Evolutionary conservation across 2,329 filamentous ascomycete species (phyloP).

Genomic region (Aspergillus piperis): DNA sequence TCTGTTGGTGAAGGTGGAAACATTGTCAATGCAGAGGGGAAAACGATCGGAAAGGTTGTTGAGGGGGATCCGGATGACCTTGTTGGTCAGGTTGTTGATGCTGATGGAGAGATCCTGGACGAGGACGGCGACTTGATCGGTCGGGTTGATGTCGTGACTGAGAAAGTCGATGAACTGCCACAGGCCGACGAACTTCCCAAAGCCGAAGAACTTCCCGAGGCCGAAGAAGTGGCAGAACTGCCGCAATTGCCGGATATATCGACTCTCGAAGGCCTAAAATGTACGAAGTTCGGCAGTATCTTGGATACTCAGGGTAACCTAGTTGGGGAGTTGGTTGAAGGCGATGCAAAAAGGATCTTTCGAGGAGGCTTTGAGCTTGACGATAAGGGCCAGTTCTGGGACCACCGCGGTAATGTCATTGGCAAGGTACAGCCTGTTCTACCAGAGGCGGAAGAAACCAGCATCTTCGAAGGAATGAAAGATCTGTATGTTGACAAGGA

Average conservation of each 20-base stretch:
- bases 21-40: constrained; percentile 39
- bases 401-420: constrained; percentile 63
- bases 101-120: constrained; percentile 34
- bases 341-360: constrained; percentile 63
- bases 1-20: constrained; percentile 40
- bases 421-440: constrained; percentile 56
- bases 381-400: constrained; percentile 64
- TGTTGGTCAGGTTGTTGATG: constrained; percentile 42
- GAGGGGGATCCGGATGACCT: constrained; percentile 46
- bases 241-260: constrained; percentile 32
- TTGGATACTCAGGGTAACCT: constrained; percentile 48
- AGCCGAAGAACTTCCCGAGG: no score
- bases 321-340: constrained; percentile 61
- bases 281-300: constrained; percentile 48
- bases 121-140: constrained; percentile 40
- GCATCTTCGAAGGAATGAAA: constrained; percentile 48
- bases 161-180: not conserved
- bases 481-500: constrained; percentile 50
- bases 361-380: constrained; percentile 48
- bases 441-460: constrained; percentile 41
- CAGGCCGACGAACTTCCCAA: not conserved
- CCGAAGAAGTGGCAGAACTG: not conserved
- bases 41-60: constrained; percentile 40
- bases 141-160: constrained; percentile 30
- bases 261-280: constrained; percentile 43